phyloP scores from a whole-genome alignment of 176 grass and related monocot species.

The Alopecurus myosuroides region DNA sequence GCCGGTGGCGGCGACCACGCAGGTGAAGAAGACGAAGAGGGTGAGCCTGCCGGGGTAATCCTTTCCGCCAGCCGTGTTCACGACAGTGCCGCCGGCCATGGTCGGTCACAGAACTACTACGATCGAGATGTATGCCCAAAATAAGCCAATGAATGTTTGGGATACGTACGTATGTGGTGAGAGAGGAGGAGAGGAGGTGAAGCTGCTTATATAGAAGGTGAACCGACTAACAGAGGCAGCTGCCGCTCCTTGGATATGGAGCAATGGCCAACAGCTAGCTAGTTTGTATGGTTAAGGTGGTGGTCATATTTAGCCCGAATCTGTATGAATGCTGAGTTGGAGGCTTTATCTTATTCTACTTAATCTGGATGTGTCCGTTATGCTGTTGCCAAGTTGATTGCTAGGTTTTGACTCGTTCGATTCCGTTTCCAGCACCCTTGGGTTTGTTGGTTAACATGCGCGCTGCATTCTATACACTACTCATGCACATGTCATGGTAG shows the following conservation, averaged over 20 bases:
- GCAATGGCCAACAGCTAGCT: not conserved
- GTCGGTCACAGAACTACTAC: not conserved
- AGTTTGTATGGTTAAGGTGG: not conserved
- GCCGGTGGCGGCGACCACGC: too few relatives aligned
- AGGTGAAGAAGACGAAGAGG: too few relatives aligned
- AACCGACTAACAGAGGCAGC: too few relatives aligned
- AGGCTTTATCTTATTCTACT: conserved; percentile 18
- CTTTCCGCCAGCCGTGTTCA: too few relatives aligned
- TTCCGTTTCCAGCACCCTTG: not conserved
- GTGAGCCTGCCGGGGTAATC: too few relatives aligned
- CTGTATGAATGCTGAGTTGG: conserved; percentile 8
- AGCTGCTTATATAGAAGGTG: too few relatives aligned
- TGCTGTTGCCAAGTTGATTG: not conserved
- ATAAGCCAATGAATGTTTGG: too few relatives aligned
- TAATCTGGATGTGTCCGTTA: not conserved
- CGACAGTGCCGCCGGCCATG: conserved; percentile 49
- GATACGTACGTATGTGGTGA: not conserved
- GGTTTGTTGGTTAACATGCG: not conserved
- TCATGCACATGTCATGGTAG: too few relatives aligned
- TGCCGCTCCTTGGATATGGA: too few relatives aligned
- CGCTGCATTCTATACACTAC: too few relatives aligned
- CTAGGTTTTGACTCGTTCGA: not conserved
- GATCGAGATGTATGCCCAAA: too few relatives aligned
- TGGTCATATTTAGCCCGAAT: not conserved
- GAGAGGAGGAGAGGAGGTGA: not conserved